Base-by-base conservation (phyloP, 306 rosid species). In the Crotalaria pallida region DNA sequence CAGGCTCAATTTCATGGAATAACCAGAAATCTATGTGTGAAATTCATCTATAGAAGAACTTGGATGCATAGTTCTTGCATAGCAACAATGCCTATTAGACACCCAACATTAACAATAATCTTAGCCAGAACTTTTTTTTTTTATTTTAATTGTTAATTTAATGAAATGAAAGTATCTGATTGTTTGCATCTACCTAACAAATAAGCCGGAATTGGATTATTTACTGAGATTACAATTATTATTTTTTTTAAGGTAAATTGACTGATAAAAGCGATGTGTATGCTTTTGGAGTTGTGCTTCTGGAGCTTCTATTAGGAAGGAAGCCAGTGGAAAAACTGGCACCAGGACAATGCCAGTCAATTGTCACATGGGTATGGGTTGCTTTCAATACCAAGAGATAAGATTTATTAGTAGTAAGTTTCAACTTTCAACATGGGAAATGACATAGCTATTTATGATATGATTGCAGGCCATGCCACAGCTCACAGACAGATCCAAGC, bases 181-280 rank as follows among this genome's bases (percentile, higher is more conserved):
- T n/a, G n/a, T n/a, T n/a, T n/a, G n/a, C n/a, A n/a, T n/a, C n/a
- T n/a, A n/a, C n/a, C n/a, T n/a, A n/a, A n/a, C n/a, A n/a, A n/a
- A n/a, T n/a, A n/a, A 1, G 12, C 11, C 67, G 38, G 67, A n/a
- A 3, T 4, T 63, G 10, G 18, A 58, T 68, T 60, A 38, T 59
- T 60, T 11, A 44, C 6, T 55, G 11, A 70, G 33, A 24, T 51
- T 70, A 26, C 5, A 27, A 16, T 36, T 3, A 5, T 10, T 24
- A 52, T 19, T 44, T 27, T 49, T 78, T 75, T 52, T 33, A 84
- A 91, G 99, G 99, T 59, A 95, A 95, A 74, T 85, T 95, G 85
- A 87, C 99, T 3, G 97, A 95, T 82, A 95, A 95, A 83, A 91
- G 99, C 69, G 99, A 95, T 73, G 99, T 95, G 0, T 95, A 91